Conservation (phyloP, 2,329 filamentous ascomycete genomes). For the Colletotrichum gloeosporioides region DNA sequence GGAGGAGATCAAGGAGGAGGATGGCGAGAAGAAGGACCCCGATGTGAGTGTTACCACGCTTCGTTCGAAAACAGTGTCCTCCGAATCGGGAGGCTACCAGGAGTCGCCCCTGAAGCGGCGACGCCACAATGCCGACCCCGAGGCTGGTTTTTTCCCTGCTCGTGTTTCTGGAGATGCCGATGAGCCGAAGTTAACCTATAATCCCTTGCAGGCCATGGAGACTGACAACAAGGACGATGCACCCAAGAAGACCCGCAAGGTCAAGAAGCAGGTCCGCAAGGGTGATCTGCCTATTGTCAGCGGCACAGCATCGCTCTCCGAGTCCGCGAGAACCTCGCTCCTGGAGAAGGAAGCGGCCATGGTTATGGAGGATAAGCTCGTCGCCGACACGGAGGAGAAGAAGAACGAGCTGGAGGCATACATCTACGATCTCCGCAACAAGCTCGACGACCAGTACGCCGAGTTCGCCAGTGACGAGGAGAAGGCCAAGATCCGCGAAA, state of each 20-base stretch:
- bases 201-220: conserved; percentile 74
- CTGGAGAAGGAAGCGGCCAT: conserved; percentile 86
- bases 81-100: neutral
- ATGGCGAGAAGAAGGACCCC: conserved; percentile 66
- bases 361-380: conserved; percentile 98
- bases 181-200: conserved; percentile 29
- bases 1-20: conserved; percentile 79
- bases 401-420: conserved; percentile 99
- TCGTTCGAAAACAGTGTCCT: neutral
- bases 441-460: conserved; percentile 90
- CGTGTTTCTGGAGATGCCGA: neutral
- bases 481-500: conserved; percentile 84
- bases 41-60: conserved; percentile 65
- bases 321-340: conserved; percentile 67
- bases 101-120: conserved; percentile 9
- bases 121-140: neutral
- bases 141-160: neutral
- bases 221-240: conserved; percentile 74
- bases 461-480: conserved; percentile 91
- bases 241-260: conserved; percentile 90
- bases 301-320: conserved; percentile 81
- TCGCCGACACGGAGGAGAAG: conserved; percentile 97
- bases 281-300: conserved; percentile 89
- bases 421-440: conserved; percentile 96
- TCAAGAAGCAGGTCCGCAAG: conserved; percentile 99